Evolutionary conservation across 305 asterid species (phyloP).

Genomic region (Fraxinus greggii): DNA sequence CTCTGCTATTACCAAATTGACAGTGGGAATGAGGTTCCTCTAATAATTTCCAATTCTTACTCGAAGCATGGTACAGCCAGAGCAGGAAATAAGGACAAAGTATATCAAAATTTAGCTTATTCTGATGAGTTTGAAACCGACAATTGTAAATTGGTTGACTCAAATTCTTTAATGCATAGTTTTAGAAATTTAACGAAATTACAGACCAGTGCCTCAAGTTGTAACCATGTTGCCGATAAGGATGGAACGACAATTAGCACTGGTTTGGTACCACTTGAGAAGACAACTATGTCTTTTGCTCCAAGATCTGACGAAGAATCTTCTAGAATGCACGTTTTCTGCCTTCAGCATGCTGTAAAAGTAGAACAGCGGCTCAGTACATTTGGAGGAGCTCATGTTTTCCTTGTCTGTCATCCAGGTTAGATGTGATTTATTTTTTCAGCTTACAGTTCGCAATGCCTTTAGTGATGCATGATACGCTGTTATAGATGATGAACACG

Average conservation of each 20-base stretch:
- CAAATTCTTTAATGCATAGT: conserved; percentile 39
- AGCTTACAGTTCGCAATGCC: neutral
- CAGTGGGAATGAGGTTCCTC: conserved; percentile 31
- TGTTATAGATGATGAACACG: neutral
- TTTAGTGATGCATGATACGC: neutral
- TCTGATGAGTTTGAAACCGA: conserved; percentile 33
- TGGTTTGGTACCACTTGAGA: conserved; percentile 35
- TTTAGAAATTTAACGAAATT: conserved; percentile 38
- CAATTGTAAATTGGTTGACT: conserved; percentile 35
- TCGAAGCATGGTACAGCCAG: conserved; percentile 28
- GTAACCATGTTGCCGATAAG: conserved; percentile 30
- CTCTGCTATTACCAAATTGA: conserved; percentile 20
- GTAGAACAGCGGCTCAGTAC: conserved; percentile 67
- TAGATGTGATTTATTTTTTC: conserved; percentile 15
- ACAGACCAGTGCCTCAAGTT: conserved; percentile 33
- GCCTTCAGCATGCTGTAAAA: conserved; percentile 92
- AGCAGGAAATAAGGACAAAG: conserved; percentile 27
- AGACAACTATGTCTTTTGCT: conserved; percentile 35
- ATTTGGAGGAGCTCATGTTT: conserved; percentile 78
- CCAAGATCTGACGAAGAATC: conserved; percentile 74
- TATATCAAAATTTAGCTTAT: conserved; percentile 33
- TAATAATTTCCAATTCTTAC: conserved; percentile 30
- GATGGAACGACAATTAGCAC: conserved; percentile 33
- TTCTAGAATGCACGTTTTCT: conserved; percentile 90
- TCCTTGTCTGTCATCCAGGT: conserved; percentile 97